phyloP scores from a whole-genome alignment of 1,284 basidiomycete species.

The Malassezia cuniculi region DNA sequence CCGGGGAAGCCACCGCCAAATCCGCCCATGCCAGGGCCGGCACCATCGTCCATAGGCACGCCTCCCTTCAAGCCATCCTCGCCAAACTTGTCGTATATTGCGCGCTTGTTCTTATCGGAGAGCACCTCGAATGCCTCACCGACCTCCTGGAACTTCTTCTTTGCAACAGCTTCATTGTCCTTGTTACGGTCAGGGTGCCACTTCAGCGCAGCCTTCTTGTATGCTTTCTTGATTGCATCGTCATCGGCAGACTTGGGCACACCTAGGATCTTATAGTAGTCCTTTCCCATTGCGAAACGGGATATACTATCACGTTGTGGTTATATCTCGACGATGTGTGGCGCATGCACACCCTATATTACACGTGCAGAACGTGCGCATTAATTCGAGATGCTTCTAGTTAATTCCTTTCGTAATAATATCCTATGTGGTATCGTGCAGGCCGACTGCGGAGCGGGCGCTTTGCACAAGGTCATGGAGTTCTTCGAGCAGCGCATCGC shows the following conservation, averaged over 20 bases:
- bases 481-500: constrained; percentile 53
- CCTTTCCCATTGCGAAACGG: constrained; percentile 45
- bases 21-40: constrained; percentile 16
- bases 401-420: no score
- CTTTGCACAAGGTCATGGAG: constrained; percentile 16
- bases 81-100: constrained; percentile 86
- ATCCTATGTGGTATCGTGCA: no score
- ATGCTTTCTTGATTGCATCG: constrained; percentile 40
- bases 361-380: no score
- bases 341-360: no score
- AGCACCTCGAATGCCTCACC: constrained; percentile 95
- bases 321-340: no score
- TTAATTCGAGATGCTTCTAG: no score
- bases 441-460: constrained; percentile 12
- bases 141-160: constrained; percentile 86
- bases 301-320: no score
- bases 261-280: constrained; percentile 44
- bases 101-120: constrained; percentile 79
- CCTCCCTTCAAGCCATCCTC: constrained; percentile 79
- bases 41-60: constrained; percentile 45
- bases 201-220: constrained; percentile 55
- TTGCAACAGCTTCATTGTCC: constrained; percentile 60
- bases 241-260: constrained; percentile 37
- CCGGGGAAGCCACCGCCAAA: constrained; percentile 23
- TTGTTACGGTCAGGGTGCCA: constrained; percentile 84